Evolutionary conservation across 2,329 filamentous ascomycete genomes (phyloP).

Genomic region (Meredithiella fracta): DNA sequence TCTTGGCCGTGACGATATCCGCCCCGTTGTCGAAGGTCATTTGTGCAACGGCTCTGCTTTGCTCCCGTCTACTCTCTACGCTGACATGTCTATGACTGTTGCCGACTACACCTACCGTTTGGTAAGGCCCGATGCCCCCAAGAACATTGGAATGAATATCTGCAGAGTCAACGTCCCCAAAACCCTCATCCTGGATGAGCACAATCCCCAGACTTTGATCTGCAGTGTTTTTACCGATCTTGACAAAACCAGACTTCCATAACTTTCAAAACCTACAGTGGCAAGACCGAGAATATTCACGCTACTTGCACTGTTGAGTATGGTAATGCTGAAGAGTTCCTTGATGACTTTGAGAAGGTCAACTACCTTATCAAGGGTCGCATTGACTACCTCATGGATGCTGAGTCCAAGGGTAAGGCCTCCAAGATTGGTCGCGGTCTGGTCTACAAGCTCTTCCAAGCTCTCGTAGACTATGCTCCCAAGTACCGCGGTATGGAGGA

Average conservation of each 20-base stretch:
- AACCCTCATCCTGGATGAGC: constrained; percentile 43
- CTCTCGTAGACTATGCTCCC: constrained; percentile 39
- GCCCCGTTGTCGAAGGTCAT: constrained; percentile 44
- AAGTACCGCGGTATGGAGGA: constrained; percentile 42
- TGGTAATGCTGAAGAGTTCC: constrained; percentile 43
- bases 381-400: constrained; percentile 40
- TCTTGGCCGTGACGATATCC: constrained; percentile 45
- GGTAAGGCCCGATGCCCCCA: constrained; percentile 34
- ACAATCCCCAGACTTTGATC: constrained; percentile 39
- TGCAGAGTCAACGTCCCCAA: constrained; percentile 52
- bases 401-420: constrained; percentile 47
- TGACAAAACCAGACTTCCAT: constrained; percentile 37
- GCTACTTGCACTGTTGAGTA: constrained; percentile 45
- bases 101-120: constrained; percentile 48
- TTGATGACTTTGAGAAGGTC: constrained; percentile 48
- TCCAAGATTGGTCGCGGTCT: constrained; percentile 60
- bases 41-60: constrained; percentile 50
- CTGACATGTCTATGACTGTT: constrained; percentile 48
- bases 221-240: constrained; percentile 44
- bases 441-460: constrained; percentile 54
- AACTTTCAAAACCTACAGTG: constrained; percentile 42
- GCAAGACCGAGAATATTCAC: constrained; percentile 42
- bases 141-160: constrained; percentile 45
- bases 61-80: constrained; percentile 42
- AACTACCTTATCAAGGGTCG: constrained; percentile 52